Conservation (phyloP, 2,329 filamentous ascomycete species). For the Rutstroemia sydowiana region DNA sequence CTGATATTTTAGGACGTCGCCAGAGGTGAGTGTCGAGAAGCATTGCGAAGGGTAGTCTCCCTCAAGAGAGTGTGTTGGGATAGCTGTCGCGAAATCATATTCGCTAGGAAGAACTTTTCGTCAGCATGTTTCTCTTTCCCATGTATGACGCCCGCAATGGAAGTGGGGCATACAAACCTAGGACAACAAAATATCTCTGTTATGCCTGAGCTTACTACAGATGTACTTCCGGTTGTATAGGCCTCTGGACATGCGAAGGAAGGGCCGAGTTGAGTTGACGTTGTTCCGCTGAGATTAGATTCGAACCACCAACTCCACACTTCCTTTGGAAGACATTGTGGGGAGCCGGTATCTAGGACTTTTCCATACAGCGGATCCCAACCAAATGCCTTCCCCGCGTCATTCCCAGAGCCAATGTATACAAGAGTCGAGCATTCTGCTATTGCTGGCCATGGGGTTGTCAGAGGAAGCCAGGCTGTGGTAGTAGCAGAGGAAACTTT, state of each 20-base stretch:
- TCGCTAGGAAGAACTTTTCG: neutral
- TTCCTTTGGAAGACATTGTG: conserved; percentile 3
- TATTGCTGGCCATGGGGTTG: neutral
- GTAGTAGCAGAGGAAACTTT: neutral
- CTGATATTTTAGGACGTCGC: conserved; percentile 3
- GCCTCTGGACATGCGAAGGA: conserved; percentile 1
- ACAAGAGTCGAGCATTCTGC: conserved; percentile 1
- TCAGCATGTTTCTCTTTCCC: neutral
- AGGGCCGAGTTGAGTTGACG: neutral
- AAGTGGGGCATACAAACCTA: neutral
- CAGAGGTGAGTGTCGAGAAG: conserved; percentile 2
- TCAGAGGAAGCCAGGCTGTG: conserved; percentile 4
- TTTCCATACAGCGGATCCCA: conserved; percentile 4
- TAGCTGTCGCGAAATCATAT: neutral
- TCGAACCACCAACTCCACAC: conserved; percentile 5
- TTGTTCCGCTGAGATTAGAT: no score
- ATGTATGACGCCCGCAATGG: neutral
- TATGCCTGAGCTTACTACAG: neutral
- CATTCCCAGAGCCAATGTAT: neutral
- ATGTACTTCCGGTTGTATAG: conserved; percentile 4
- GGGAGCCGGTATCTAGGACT: conserved; percentile 1
- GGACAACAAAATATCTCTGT: conserved; percentile 6
- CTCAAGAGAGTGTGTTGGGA: neutral
- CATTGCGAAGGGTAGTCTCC: conserved; percentile 4
- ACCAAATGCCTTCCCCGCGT: neutral